A percentile compares a stretch with the other conserved stretches of the same genome.
These are phyloP conservation scores for Diaporthe citri DNA, from an alignment of 2,329 filamentous ascomycete genomes.

Conservation along the genomic window DNA sequence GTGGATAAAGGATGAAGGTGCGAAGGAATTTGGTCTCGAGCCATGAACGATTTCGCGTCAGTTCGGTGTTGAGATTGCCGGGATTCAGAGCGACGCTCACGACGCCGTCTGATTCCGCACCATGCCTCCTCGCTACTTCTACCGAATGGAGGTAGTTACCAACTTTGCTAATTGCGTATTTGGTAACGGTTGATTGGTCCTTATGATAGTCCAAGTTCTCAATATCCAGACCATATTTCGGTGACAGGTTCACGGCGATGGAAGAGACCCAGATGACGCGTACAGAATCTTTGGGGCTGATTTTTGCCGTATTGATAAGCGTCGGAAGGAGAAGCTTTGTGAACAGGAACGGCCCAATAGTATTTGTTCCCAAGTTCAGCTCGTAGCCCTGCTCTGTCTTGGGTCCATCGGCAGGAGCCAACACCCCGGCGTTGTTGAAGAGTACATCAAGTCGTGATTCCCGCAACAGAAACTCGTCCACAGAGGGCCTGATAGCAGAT, in stretches of 20 bases:
- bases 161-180: constrained; percentile 37
- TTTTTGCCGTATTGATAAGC: constrained; percentile 11
- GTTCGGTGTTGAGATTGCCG: constrained; percentile 31
- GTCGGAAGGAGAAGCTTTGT: constrained; percentile 8
- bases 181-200: neutral
- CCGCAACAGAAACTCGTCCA: constrained; percentile 44
- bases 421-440: constrained; percentile 52
- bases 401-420: constrained; percentile 46
- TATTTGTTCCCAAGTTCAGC: constrained; percentile 22
- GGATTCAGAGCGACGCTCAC: constrained; percentile 36
- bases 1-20: constrained; percentile 22
- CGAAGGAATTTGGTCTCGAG: neutral
- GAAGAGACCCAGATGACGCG: constrained; percentile 32
- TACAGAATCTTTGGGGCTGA: neutral
- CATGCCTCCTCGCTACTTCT: constrained; percentile 25
- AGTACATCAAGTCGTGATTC: constrained; percentile 49
- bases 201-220: constrained; percentile 24
- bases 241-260: neutral
- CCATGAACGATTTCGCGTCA: neutral
- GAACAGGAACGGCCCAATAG: constrained; percentile 22
- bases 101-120: constrained; percentile 17
- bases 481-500: constrained; percentile 42
- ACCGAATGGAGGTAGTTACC: constrained; percentile 18
- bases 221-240: neutral
- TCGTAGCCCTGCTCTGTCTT: constrained; percentile 42